phyloP scores from a whole-genome alignment of 2,329 filamentous ascomycete genomes.

The Calonectria crousiana region DNA sequence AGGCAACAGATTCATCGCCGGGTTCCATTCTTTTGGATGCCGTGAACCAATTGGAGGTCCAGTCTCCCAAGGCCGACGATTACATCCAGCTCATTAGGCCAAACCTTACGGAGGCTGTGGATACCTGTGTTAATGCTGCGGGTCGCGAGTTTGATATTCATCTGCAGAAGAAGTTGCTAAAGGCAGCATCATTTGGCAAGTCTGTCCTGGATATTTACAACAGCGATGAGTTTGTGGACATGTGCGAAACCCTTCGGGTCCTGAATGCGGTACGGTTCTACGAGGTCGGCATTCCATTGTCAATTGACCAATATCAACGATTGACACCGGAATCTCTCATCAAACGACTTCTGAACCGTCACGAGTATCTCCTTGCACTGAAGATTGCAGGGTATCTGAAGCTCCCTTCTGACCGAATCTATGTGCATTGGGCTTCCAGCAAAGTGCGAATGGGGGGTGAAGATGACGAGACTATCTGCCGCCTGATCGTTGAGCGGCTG shows the following conservation, averaged over 20 bases:
- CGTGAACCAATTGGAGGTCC: constrained; percentile 88
- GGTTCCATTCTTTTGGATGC: constrained; percentile 95
- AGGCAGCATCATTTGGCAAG: constrained; percentile 96
- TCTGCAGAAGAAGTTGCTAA: constrained; percentile 96
- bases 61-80: constrained; percentile 97
- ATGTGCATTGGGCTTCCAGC: constrained; percentile 96
- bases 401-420: constrained; percentile 88
- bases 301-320: constrained; percentile 93
- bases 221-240: constrained; percentile 98
- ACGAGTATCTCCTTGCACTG: constrained; percentile 91
- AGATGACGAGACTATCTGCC: constrained; percentile 89
- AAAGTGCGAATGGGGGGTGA: constrained; percentile 89
- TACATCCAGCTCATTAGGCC: constrained; percentile 94
- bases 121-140: constrained; percentile 92
- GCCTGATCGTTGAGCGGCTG: constrained; percentile 86
- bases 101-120: constrained; percentile 91
- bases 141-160: constrained; percentile 90
- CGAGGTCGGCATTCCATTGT: constrained; percentile 88
- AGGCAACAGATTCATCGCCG: constrained; percentile 88
- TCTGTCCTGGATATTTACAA: constrained; percentile 97
- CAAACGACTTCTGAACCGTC: constrained; percentile 85
- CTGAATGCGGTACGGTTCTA: constrained; percentile 94
- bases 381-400: constrained; percentile 89
- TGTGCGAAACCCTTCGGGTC: constrained; percentile 93
- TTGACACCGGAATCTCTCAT: constrained; percentile 92